phyloP scores from a whole-genome alignment of 2,329 filamentous ascomycete genomes.

The Aspergillus sp. region DNA sequence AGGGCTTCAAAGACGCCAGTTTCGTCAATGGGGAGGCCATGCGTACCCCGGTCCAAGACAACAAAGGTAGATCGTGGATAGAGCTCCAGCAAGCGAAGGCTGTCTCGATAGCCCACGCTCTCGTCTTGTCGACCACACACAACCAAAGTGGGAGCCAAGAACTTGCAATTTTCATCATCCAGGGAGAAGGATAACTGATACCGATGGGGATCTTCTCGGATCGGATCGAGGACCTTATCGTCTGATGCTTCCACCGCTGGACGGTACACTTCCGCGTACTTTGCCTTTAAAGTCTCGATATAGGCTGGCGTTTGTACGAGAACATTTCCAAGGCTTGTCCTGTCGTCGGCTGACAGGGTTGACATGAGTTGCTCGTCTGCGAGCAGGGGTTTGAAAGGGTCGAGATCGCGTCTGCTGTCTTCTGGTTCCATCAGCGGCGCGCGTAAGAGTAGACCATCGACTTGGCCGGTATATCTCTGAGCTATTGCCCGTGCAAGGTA shows the following conservation, averaged over 20 bases:
- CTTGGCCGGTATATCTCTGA: slow-evolving; percentile 24
- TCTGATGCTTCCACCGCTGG: slow-evolving; percentile 23
- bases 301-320: slow-evolving; percentile 29
- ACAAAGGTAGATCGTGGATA: slow-evolving; percentile 27
- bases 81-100: slow-evolving; percentile 27
- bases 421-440: slow-evolving; percentile 29
- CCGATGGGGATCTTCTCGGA: slow-evolving; percentile 25
- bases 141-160: slow-evolving; percentile 30
- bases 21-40: slow-evolving; percentile 30
- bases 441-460: slow-evolving; percentile 28
- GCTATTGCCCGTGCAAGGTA: slow-evolving; percentile 30
- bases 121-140: slow-evolving; percentile 30
- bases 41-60: slow-evolving; percentile 27
- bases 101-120: slow-evolving; percentile 30
- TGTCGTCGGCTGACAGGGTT: slow-evolving; percentile 22
- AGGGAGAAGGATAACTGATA: slow-evolving; percentile 25
- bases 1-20: slow-evolving; percentile 27
- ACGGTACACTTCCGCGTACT: slow-evolving; percentile 16
- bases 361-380: slow-evolving; percentile 25
- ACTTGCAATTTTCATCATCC: slow-evolving; percentile 16
- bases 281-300: slow-evolving; percentile 21
- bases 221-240: slow-evolving; percentile 23
- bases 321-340: slow-evolving; percentile 23
- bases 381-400: slow-evolving; percentile 25
- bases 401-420: slow-evolving; percentile 25